Base-by-base conservation (phyloP, 306 rosid species). In the Amphicarpaea edgeworthii region DNA sequence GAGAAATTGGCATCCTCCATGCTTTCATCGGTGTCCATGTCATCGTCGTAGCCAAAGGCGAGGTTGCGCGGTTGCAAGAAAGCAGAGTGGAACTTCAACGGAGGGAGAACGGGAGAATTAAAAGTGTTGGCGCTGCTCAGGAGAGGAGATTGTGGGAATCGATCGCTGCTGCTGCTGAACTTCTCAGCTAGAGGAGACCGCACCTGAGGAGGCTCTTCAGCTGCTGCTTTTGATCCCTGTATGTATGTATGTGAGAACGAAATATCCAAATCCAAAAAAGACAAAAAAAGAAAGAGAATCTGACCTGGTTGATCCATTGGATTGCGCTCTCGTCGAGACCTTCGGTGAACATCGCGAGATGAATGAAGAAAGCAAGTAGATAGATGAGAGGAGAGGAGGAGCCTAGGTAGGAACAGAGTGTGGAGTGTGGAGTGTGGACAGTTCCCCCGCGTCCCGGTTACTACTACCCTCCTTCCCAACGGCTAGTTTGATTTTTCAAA, bases 281-380 rank as follows among this genome's bases (percentile, higher is more conserved):
- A 30, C 37, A 30, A 30, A 30, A 23, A 14, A 42, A 28, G 46
- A 42, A 40, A 54, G 30, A 69, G 23, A 30, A 0, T 11, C 16
- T 24, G 46, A 92, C 96, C 96, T 88, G 89, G 5, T 95, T 92
- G 82, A 95, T 85, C 99, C 99, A 95, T 73, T 88, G 74, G 70
- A 95, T 86, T 1, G 99, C 98, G 74, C 37, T 90, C 78, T 95
- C 97, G 77, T 95, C 99, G 0, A 95, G 91, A 38, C 99, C 99
- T 80, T 95, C 87, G 0, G 97, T 90, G 88, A 95, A 95, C 99
- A 92, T 94, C 2, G 4, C 54, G 38, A 19, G 9, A n/a, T n/a
- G n/a, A n/a, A n/a, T n/a, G n/a, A n/a, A n/a, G n/a, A n/a, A n/a
- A n/a, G n/a, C n/a, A n/a, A n/a, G n/a, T n/a, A n/a, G n/a, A n/a